Conservation (phyloP, 208 protist species). For the Hexamita inflata region DNA sequence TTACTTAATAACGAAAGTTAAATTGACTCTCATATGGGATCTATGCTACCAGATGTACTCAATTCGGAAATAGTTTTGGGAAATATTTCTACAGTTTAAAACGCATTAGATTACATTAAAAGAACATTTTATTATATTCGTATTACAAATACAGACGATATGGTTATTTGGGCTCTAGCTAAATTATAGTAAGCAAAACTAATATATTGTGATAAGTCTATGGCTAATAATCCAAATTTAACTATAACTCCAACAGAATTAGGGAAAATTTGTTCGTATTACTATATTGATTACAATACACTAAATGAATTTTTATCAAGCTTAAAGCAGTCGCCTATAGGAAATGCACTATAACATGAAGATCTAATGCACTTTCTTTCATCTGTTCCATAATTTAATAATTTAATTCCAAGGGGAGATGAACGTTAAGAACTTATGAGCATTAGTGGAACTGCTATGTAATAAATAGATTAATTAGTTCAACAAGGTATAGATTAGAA, state of each 20-base stretch:
- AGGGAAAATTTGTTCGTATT: slow-evolving; percentile 82
- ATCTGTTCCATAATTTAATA: slow-evolving; percentile 76
- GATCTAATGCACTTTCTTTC: slow-evolving; percentile 70
- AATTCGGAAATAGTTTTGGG: slow-evolving; percentile 90
- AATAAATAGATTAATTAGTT: background rate
- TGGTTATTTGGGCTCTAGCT: slow-evolving; percentile 14
- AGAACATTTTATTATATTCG: slow-evolving; percentile 10
- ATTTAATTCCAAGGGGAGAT: slow-evolving; percentile 55
- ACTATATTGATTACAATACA: slow-evolving; percentile 82
- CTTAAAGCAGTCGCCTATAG: slow-evolving; percentile 50
- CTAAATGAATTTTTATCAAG: slow-evolving; percentile 76
- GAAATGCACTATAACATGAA: slow-evolving; percentile 59
- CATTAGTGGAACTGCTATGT: background rate
- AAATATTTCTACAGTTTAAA: slow-evolving; percentile 77
- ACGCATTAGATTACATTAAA: slow-evolving; percentile 76
- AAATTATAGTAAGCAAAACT: slow-evolving; percentile 26
- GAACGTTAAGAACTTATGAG: slow-evolving; percentile 54
- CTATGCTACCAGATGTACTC: slow-evolving; percentile 75
- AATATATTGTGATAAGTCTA: slow-evolving; percentile 14
- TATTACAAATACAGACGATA: slow-evolving; percentile 12
- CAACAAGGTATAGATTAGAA: background rate
- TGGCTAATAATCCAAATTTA: background rate
- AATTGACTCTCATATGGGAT: slow-evolving; percentile 80
- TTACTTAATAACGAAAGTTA: slow-evolving; percentile 73
- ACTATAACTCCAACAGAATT: slow-evolving; percentile 61